A percentile compares a stretch with the other conserved stretches of the same genome.
phyloP scores from a whole-genome alignment of 306 rosid genomes.

The Cucumis cinereus region DNA sequence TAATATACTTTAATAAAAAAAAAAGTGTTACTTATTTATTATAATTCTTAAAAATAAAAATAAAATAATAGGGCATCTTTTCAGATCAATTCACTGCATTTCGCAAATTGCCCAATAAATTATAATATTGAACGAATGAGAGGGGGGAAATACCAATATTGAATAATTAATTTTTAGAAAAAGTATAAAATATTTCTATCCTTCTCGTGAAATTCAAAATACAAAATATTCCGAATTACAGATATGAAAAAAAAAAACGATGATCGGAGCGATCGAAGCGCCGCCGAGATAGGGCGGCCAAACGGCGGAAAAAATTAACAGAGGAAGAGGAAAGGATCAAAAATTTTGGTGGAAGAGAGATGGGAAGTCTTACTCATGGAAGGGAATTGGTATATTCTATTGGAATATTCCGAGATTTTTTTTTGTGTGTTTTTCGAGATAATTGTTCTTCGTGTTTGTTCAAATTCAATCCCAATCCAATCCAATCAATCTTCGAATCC shows the following conservation, averaged over 20 bases:
- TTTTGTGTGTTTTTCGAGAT: no score
- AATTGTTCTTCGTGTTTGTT: not conserved
- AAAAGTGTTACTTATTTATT: not conserved
- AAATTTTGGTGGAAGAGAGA: not conserved
- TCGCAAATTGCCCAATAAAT: not conserved
- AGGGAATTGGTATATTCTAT: not conserved
- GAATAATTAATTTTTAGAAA: not conserved
- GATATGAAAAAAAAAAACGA: not conserved
- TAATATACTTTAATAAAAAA: not conserved
- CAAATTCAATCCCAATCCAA: not conserved
- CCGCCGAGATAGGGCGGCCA: not conserved
- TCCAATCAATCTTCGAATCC: constrained; percentile 68
- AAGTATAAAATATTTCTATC: not conserved
- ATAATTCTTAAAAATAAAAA: not conserved
- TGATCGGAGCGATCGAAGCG: not conserved
- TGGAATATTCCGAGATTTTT: not conserved
- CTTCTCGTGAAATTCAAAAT: not conserved
- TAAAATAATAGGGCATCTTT: not conserved
- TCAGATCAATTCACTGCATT: not conserved
- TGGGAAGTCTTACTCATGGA: not conserved
- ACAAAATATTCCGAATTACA: constrained; percentile 6
- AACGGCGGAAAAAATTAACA: not conserved
- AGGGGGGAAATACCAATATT: not conserved
- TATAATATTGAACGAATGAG: not conserved
- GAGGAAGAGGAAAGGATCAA: not conserved